phyloP scores from a whole-genome alignment of 2,329 filamentous ascomycete genomes.

The Scleromitrula shiraiana region DNA sequence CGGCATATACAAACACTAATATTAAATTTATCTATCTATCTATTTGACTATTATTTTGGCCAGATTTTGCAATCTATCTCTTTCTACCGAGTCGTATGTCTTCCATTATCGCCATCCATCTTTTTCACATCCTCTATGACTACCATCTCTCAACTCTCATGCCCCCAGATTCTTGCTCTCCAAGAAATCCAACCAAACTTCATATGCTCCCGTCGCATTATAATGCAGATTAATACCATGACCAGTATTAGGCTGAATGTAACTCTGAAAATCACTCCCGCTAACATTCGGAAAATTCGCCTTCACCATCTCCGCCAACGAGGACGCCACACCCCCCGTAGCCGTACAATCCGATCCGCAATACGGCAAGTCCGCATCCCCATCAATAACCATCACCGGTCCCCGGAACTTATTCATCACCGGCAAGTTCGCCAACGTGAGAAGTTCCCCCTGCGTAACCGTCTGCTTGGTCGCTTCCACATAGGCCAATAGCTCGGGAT shows the following conservation, averaged over 20 bases:
- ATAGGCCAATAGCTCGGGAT: not conserved
- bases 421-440: not conserved
- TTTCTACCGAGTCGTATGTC: too few species aligned
- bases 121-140: too few species aligned
- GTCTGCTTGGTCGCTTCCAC: not conserved
- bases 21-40: too few species aligned
- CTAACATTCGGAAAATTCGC: constrained; percentile 21
- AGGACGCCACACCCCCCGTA: constrained; percentile 29
- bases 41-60: too few species aligned
- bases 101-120: too few species aligned
- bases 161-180: too few species aligned
- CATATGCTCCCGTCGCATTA: constrained; percentile 30
- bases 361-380: constrained; percentile 44
- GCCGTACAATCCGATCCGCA: constrained; percentile 53
- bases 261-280: constrained; percentile 26
- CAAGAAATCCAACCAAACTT: constrained; percentile 32
- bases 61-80: too few species aligned
- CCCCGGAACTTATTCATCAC: constrained; percentile 36
- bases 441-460: not conserved
- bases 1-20: too few species aligned
- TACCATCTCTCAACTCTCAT: too few species aligned
- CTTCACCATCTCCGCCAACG: constrained; percentile 29
- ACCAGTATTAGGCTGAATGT: constrained; percentile 44
- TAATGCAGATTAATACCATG: constrained; percentile 42
- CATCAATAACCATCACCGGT: constrained; percentile 52